These are phyloP conservation scores for Fusarium goolgardi DNA, from an alignment of 2,329 filamentous ascomycete species.

Conservation along the genomic window DNA sequence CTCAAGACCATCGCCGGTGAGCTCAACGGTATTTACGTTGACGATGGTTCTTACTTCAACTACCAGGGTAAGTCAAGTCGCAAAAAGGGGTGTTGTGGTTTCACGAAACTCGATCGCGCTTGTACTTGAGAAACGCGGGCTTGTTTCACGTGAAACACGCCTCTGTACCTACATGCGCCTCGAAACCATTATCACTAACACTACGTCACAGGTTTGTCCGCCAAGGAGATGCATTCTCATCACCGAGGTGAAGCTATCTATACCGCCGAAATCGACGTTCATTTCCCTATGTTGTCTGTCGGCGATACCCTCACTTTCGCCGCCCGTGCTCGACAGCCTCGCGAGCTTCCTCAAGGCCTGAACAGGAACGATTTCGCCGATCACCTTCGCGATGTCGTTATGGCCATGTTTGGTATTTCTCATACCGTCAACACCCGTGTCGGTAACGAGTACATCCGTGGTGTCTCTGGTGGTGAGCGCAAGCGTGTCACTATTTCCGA, in stretches of 20 bases:
- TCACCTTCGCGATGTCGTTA: constrained; percentile 76
- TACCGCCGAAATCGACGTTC: constrained; percentile 84
- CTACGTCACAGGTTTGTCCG: constrained; percentile 63
- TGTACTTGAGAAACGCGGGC: constrained; percentile 11
- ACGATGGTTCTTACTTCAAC: constrained; percentile 78
- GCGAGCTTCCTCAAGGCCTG: constrained; percentile 69
- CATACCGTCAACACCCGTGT: constrained; percentile 79
- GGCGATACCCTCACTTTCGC: constrained; percentile 85
- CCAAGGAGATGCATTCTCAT: constrained; percentile 79
- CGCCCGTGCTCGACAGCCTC: constrained; percentile 74
- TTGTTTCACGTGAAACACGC: constrained; percentile 19
- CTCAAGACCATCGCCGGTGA: constrained; percentile 87
- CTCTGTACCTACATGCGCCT: constrained; percentile 7
- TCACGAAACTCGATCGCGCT: constrained; percentile 12
- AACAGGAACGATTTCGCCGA: constrained; percentile 65
- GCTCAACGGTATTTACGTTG: constrained; percentile 81
- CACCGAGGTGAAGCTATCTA: constrained; percentile 90
- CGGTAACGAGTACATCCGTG: constrained; percentile 79
- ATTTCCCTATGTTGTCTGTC: constrained; percentile 81
- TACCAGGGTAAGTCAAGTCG: constrained; percentile 71
- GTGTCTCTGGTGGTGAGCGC: constrained; percentile 79
- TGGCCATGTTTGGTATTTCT: constrained; percentile 80
- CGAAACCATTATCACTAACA: constrained; percentile 29
- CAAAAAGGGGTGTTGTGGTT: constrained; percentile 4
- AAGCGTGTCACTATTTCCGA: constrained; percentile 74